These are phyloP conservation scores for Trypanosomatidae sp. DNA, from an alignment of 208 protist genomes.

Conservation along the genomic window DNA sequence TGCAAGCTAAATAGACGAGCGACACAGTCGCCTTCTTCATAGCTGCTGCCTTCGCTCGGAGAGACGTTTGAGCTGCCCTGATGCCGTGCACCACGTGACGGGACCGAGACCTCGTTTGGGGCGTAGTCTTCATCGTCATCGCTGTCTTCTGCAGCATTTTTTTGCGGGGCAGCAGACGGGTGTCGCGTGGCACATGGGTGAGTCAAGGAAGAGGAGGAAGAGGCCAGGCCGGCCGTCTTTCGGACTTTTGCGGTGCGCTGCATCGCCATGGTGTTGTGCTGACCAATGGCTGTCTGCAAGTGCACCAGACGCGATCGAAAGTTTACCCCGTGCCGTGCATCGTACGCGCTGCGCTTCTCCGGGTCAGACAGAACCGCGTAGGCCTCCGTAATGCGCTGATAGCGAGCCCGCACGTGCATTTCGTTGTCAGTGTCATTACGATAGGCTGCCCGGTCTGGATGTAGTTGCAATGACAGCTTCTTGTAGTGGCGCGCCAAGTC, in stretches of 20 bases:
- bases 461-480: slow-evolving; percentile 65
- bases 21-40: neutral
- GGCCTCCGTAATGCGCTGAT: slow-evolving; percentile 68
- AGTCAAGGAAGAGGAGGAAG: neutral
- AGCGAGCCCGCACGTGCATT: slow-evolving; percentile 39
- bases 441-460: slow-evolving; percentile 79
- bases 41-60: neutral
- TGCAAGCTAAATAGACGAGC: slow-evolving; percentile 2
- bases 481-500: slow-evolving; percentile 69
- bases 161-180: neutral
- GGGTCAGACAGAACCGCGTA: slow-evolving; percentile 78
- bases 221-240: neutral
- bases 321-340: slow-evolving; percentile 75
- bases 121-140: slow-evolving; percentile 40
- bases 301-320: slow-evolving; percentile 42
- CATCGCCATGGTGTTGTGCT: slow-evolving; percentile 32
- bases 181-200: neutral
- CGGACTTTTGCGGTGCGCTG: slow-evolving; percentile 7
- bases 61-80: neutral
- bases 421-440: slow-evolving; percentile 28
- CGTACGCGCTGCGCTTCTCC: slow-evolving; percentile 57
- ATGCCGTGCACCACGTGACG: neutral
- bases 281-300: slow-evolving; percentile 33
- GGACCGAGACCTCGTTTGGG: slow-evolving; percentile 4
- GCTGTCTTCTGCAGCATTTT: slow-evolving; percentile 9